Conservation (phyloP, 352 stramenopile species). For the Albugo laibachii region DNA sequence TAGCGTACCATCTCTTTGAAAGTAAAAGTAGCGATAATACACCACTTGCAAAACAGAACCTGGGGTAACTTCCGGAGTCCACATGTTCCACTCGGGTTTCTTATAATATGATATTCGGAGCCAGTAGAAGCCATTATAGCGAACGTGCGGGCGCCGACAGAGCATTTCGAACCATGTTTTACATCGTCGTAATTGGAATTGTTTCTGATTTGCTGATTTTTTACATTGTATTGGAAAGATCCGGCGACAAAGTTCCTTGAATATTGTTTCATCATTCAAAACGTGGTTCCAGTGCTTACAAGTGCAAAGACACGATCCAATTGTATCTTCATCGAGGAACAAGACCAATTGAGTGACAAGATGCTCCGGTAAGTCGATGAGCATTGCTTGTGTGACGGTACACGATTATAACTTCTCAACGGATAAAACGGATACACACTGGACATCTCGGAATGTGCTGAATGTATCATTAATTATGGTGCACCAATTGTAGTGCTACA, state of each 20-base stretch:
- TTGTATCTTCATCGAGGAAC: constrained; percentile 56
- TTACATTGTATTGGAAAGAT: constrained; percentile 49
- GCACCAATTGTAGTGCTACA: too few relatives aligned
- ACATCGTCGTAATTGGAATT: constrained; percentile 47
- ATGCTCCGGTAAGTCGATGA: constrained; percentile 49
- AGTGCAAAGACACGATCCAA: constrained; percentile 22
- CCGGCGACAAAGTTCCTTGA: constrained; percentile 39
- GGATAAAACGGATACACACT: too few relatives aligned
- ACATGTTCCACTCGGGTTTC: constrained; percentile 73
- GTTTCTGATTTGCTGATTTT: constrained; percentile 17
- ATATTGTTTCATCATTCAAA: constrained; percentile 28
- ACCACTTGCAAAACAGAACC: constrained; percentile 60
- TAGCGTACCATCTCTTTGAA: constrained; percentile 47
- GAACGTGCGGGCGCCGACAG: constrained; percentile 33
- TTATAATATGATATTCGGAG: constrained; percentile 69
- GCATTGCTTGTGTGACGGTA: neutral
- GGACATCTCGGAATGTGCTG: too few relatives aligned
- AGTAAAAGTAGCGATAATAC: constrained; percentile 73
- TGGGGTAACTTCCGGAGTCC: constrained; percentile 28
- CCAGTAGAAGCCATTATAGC: constrained; percentile 66
- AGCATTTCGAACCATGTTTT: constrained; percentile 60
- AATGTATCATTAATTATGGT: too few relatives aligned
- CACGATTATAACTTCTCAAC: too few relatives aligned
- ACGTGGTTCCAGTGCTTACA: constrained; percentile 40
- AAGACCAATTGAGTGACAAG: constrained; percentile 46